Evolutionary conservation across 1,284 basidiomycete species (phyloP).

Genomic region (Moniliophthora roreri): DNA sequence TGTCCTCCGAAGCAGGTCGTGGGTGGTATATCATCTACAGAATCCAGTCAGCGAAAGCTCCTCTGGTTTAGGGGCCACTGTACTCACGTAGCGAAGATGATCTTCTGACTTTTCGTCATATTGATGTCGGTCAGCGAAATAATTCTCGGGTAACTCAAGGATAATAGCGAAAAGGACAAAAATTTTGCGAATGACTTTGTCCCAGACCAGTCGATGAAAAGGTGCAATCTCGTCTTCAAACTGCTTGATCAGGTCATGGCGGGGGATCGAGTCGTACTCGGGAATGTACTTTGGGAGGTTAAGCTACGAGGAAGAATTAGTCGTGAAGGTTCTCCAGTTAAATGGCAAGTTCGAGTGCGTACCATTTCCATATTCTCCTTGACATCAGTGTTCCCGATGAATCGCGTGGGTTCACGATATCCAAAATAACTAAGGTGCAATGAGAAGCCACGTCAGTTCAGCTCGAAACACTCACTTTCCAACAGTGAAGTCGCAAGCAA

Average conservation of each 20-base stretch:
- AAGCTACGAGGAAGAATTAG: conserved; percentile 14
- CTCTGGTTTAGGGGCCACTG: background rate
- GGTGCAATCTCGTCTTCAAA: conserved; percentile 22
- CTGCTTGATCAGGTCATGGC: conserved; percentile 20
- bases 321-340: background rate
- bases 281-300: conserved; percentile 25
- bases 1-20: conserved; percentile 21
- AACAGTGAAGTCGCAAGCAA: conserved; percentile 20
- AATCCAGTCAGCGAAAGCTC: background rate
- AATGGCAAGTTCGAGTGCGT: background rate
- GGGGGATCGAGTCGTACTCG: conserved; percentile 16
- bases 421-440: conserved; percentile 21
- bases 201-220: conserved; percentile 24
- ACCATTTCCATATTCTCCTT: conserved; percentile 28
- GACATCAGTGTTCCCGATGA: conserved; percentile 21
- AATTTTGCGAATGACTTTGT: conserved; percentile 21
- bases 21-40: conserved; percentile 24
- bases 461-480: conserved; percentile 22
- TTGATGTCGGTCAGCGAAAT: conserved; percentile 23
- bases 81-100: conserved; percentile 25
- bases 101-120: conserved; percentile 25
- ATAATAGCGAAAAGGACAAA: conserved; percentile 26
- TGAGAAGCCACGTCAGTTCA: background rate
- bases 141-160: conserved; percentile 28
- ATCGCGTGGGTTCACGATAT: conserved; percentile 23